Evolutionary conservation across 768 basidiomycete species (phyloP).

Genomic region (Kwoniella botswanensis): DNA sequence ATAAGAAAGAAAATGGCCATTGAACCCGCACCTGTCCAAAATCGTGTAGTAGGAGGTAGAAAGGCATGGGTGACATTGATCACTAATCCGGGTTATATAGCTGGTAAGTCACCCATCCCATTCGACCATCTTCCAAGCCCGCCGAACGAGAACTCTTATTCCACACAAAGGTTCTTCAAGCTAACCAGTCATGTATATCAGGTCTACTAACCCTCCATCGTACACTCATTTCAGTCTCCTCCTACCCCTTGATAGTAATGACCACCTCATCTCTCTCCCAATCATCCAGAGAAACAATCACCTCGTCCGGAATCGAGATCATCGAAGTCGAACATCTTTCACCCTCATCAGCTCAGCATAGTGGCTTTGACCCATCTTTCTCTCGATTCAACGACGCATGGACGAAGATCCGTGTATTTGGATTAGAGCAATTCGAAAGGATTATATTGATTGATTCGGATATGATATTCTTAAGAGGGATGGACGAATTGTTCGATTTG

Average conservation of each 20-base stretch:
- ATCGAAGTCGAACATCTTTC: slow-evolving; percentile 44
- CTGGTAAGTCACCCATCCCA: slow-evolving; percentile 32
- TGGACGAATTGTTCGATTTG: slow-evolving; percentile 56
- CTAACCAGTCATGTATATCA: slow-evolving; percentile 40
- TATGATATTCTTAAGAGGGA: slow-evolving; percentile 50
- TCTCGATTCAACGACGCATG: slow-evolving; percentile 68
- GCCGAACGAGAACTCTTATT: too few relatives aligned
- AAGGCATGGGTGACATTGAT: slow-evolving; percentile 78
- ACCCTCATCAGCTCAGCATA: slow-evolving; percentile 47
- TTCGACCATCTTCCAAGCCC: too few relatives aligned
- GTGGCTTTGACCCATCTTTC: slow-evolving; percentile 64
- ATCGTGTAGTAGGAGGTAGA: background rate
- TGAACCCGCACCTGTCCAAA: background rate
- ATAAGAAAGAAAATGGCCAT: slow-evolving; percentile 8
- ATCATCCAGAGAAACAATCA: slow-evolving; percentile 64
- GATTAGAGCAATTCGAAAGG: slow-evolving; percentile 57
- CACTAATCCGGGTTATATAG: slow-evolving; percentile 68
- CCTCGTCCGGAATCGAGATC: slow-evolving; percentile 63
- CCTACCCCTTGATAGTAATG: slow-evolving; percentile 83
- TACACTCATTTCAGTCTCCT: slow-evolving; percentile 64
- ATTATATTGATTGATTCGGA: slow-evolving; percentile 56
- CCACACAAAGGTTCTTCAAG: too few relatives aligned
- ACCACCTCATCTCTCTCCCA: slow-evolving; percentile 67
- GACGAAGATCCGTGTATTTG: slow-evolving; percentile 64
- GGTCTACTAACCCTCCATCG: slow-evolving; percentile 69